phyloP scores from a whole-genome alignment of 495 filamentous ascomycete species.

The Hyaloscypha finlandica region DNA sequence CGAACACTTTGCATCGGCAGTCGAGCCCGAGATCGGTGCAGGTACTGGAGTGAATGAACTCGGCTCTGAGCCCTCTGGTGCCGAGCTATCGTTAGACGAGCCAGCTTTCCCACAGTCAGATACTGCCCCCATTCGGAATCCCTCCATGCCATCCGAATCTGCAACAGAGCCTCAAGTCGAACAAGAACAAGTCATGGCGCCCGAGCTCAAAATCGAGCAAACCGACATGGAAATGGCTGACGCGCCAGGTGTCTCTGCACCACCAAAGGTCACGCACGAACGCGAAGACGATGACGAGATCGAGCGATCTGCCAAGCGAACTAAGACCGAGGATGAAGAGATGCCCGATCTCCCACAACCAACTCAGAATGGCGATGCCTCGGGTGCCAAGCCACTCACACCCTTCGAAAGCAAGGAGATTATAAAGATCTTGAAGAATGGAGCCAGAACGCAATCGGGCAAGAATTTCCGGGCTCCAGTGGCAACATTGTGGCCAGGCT shows the following conservation, averaged over 20 bases:
- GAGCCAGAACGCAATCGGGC: conserved; percentile 81
- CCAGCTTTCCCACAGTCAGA: not conserved
- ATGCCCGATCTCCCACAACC: conserved; percentile 6
- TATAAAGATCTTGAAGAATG: conserved; percentile 58
- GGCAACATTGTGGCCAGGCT: conserved; percentile 45
- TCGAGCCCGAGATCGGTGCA: not conserved
- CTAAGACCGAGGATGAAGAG: conserved; percentile 57
- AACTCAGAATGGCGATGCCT: conserved; percentile 10
- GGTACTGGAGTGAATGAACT: not conserved
- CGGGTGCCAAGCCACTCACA: conserved; percentile 39
- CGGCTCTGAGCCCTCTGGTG: not conserved
- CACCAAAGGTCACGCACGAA: conserved; percentile 64
- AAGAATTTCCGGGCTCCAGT: conserved; percentile 75
- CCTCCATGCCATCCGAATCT: not conserved
- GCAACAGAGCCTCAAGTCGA: not conserved
- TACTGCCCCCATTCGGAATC: not conserved
- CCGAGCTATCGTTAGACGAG: not conserved
- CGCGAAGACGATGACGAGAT: conserved; percentile 69
- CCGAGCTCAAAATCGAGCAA: not conserved
- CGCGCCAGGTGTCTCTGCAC: conserved; percentile 22
- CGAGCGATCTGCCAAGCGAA: conserved; percentile 77
- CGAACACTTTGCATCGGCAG: not conserved
- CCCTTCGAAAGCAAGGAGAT: conserved; percentile 48
- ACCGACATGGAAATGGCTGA: conserved; percentile 31
- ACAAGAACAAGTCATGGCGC: conserved; percentile 4